A percentile compares a stretch with the other conserved stretches of the same genome.
Conservation (phyloP, 2,329 filamentous ascomycete genomes). For the Onygenales sp. region DNA sequence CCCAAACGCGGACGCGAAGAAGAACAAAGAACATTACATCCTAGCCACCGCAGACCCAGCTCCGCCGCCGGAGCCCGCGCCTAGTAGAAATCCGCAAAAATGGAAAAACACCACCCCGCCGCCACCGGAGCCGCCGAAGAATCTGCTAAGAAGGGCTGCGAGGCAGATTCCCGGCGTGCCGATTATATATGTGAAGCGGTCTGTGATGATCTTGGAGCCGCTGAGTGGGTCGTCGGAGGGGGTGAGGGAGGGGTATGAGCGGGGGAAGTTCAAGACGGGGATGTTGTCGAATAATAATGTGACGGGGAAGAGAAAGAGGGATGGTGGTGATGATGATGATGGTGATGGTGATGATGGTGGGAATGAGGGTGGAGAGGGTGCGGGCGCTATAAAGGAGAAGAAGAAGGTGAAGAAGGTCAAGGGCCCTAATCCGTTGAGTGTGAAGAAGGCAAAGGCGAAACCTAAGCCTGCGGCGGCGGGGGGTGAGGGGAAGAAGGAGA, state of each 20-base stretch:
- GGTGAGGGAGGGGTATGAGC: constrained; percentile 35
- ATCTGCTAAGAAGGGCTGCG: constrained; percentile 30
- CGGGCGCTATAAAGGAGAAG: constrained; percentile 4
- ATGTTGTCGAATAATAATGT: constrained; percentile 21
- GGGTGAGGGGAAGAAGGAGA: constrained; percentile 11
- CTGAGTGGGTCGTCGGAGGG: constrained; percentile 35
- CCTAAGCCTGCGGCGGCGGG: constrained; percentile 11
- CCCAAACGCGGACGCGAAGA: constrained; percentile 26
- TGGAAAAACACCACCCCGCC: constrained; percentile 13
- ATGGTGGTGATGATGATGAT: constrained; percentile 14
- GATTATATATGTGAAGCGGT: constrained; percentile 42
- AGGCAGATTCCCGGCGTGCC: constrained; percentile 39
- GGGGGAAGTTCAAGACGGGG: constrained; percentile 37
- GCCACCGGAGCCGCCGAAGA: constrained; percentile 16
- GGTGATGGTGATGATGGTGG: constrained; percentile 16
- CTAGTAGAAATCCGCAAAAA: constrained; percentile 5
- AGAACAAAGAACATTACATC: constrained; percentile 41
- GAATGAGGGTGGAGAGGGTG: constrained; percentile 4
- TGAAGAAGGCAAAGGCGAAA: constrained; percentile 38
- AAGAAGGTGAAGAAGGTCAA: constrained; percentile 33
- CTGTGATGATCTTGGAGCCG: constrained; percentile 42
- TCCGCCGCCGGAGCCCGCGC: constrained; percentile 5
- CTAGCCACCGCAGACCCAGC: constrained; percentile 35
- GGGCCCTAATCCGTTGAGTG: constrained; percentile 38
- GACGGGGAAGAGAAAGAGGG: constrained; percentile 26